Evolutionary conservation across 371 early-diverging fungal genomes (phyloP).

Genomic region (Mucor mucedo): DNA sequence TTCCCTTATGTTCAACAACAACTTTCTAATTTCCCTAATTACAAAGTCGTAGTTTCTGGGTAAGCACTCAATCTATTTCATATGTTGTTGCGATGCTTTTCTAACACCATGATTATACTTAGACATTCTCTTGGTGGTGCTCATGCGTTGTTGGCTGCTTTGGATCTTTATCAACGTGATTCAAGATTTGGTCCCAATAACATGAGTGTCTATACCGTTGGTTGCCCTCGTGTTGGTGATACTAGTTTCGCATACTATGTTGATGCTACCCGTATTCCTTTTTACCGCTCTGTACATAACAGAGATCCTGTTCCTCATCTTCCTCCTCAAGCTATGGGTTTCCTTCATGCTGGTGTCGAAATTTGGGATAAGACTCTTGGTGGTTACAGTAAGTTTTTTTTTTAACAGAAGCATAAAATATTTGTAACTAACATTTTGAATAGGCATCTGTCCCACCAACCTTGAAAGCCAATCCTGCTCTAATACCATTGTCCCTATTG

Average conservation of each 20-base stretch:
- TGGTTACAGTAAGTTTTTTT: slow-evolving; percentile 19
- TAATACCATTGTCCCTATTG: slow-evolving; percentile 34
- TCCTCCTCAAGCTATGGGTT: slow-evolving; percentile 52
- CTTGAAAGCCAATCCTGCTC: slow-evolving; percentile 29
- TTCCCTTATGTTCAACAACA: slow-evolving; percentile 19
- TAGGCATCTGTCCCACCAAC: slow-evolving; percentile 30
- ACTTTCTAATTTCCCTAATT: slow-evolving; percentile 18
- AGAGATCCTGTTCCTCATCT: slow-evolving; percentile 46
- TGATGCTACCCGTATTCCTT: slow-evolving; percentile 30
- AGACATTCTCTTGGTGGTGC: slow-evolving; percentile 37
- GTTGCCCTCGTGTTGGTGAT: slow-evolving; percentile 60
- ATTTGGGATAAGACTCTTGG: slow-evolving; percentile 41
- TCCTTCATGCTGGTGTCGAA: slow-evolving; percentile 51
- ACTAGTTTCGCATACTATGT: slow-evolving; percentile 45
- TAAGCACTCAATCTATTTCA: neutral
- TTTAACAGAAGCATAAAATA: neutral
- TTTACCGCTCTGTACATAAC: slow-evolving; percentile 49
- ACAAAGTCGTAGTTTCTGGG: slow-evolving; percentile 21
- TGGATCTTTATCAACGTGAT: slow-evolving; percentile 31
- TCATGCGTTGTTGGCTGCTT: slow-evolving; percentile 26
- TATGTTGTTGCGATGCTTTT: too few species aligned
- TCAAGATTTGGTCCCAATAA: slow-evolving; percentile 9
- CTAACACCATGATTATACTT: neutral
- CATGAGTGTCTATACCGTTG: slow-evolving; percentile 29
- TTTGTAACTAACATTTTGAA: neutral